Base-by-base conservation (phyloP, 2,329 filamentous ascomycete genomes). In the Sporothrix globosa region DNA sequence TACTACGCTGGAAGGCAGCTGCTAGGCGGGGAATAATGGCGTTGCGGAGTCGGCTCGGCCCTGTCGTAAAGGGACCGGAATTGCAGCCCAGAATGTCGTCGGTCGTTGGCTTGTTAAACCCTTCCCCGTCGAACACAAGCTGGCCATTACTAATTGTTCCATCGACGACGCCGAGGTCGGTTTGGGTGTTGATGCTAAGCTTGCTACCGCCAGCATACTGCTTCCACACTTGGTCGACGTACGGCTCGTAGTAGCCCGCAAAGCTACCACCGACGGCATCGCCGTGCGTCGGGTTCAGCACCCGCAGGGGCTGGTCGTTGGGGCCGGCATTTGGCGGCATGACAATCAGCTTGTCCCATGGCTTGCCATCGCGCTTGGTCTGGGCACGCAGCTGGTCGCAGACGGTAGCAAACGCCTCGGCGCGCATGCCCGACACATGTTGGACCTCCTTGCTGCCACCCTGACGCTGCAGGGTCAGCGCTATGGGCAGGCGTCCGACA, bases 71-170 rank as follows among this genome's bases (percentile, higher is more conserved):
- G 0, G 88, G 87, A 0, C 88, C 88, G 1, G 85, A 87, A 74
- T 85, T 88, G 79, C 89, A 91, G 48, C 85, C 85, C 76, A 92
- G 87, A 73, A 92, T 90, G 77, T 92, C 90, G 14, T 80, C 80
- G 1, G 86, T 86, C 1, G 80, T 83, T 0, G 90, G 90, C 71
- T 85, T 82, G 1, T 76, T 71, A 76, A 92, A 92, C 1, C 54
- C 46, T 73, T 83, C 81, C 19, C 56, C 19, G 19, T 21, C n/a
- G 21, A 67, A 68, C 10, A 53, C 14, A 24, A 46, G 54, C 11
- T 11, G 44, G 7, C 14, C 50, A 30, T 76, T 75, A 73, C 79
- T 76, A 41, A 89, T 83, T n/a, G 77, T 77, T 27, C 86, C 88
- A 0, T 77, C 75, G 1, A 90, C 79, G 6, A 84, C 80, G 6